Conservation (phyloP, 768 basidiomycete species). For the Rubroboletus pulcherrimus region DNA sequence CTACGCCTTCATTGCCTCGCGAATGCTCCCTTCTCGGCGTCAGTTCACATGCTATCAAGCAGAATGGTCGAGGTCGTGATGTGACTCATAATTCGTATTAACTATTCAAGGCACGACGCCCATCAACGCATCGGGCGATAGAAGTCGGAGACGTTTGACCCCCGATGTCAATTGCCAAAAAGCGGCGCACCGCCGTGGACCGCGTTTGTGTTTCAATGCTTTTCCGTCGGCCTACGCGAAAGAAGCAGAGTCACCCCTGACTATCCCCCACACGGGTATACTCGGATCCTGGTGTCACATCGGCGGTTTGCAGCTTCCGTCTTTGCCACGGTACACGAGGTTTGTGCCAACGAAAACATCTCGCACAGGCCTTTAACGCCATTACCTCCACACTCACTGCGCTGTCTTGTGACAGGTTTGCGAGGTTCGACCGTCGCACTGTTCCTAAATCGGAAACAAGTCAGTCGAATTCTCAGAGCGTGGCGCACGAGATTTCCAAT, state of each 20-base stretch:
- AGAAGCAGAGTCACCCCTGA: not conserved
- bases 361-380: not conserved
- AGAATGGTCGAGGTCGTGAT: not conserved
- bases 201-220: not conserved
- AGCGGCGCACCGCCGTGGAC: not conserved
- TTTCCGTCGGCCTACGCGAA: constrained; percentile 9
- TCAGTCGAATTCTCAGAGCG: constrained; percentile 1
- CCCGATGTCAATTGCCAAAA: constrained; percentile 19
- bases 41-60: not conserved
- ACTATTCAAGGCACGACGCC: not conserved
- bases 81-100: not conserved
- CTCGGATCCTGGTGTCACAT: constrained; percentile 1
- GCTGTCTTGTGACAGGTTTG: not conserved
- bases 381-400: not conserved
- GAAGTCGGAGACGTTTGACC: constrained; percentile 24
- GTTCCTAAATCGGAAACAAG: constrained; percentile 5
- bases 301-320: constrained; percentile 22
- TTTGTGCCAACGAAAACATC: not conserved
- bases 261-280: not conserved
- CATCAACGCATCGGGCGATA: constrained; percentile 9
- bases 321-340: constrained; percentile 10
- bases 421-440: not conserved
- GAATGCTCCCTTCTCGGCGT: not conserved
- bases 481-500: not conserved
- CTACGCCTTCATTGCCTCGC: not conserved